These are phyloP conservation scores for Camptophora hylomeconis DNA, from an alignment of 2,329 filamentous ascomycete genomes.

Conservation along the genomic window DNA sequence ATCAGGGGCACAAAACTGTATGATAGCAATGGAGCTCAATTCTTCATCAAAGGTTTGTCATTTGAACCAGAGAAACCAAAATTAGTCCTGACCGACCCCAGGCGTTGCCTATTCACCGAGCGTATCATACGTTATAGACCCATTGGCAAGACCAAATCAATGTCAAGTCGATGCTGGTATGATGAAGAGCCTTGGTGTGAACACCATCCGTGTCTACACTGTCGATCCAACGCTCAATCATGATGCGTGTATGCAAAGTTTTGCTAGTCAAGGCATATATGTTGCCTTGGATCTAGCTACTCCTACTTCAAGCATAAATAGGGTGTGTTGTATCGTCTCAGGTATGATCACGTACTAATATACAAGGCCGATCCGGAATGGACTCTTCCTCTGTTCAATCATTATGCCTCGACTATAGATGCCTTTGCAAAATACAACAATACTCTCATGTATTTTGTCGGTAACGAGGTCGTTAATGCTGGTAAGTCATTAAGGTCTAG, in stretches of 20 bases:
- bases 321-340: slow-evolving; percentile 6
- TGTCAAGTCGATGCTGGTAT: slow-evolving; percentile 59
- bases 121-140: slow-evolving; percentile 47
- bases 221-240: slow-evolving; percentile 61
- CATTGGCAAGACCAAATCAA: slow-evolving; percentile 59
- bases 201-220: slow-evolving; percentile 76
- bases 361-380: slow-evolving; percentile 42
- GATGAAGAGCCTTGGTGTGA: slow-evolving; percentile 68
- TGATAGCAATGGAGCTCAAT: slow-evolving; percentile 62
- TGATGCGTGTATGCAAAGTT: slow-evolving; percentile 63
- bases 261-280: slow-evolving; percentile 69
- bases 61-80: not conserved
- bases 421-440: slow-evolving; percentile 65
- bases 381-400: slow-evolving; percentile 56
- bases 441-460: slow-evolving; percentile 68
- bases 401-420: slow-evolving; percentile 59
- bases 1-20: slow-evolving; percentile 64
- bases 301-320: slow-evolving; percentile 28
- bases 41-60: slow-evolving; percentile 61
- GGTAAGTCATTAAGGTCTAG: slow-evolving; percentile 8
- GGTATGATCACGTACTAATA: slow-evolving; percentile 17
- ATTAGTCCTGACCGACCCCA: slow-evolving; percentile 22
- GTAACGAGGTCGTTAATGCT: slow-evolving; percentile 59
- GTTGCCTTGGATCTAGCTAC: slow-evolving; percentile 58
- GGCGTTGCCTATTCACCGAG: slow-evolving; percentile 56